phyloP scores from a whole-genome alignment of 2,329 filamentous ascomycete species.

The Trematosphaeria pertusa region DNA sequence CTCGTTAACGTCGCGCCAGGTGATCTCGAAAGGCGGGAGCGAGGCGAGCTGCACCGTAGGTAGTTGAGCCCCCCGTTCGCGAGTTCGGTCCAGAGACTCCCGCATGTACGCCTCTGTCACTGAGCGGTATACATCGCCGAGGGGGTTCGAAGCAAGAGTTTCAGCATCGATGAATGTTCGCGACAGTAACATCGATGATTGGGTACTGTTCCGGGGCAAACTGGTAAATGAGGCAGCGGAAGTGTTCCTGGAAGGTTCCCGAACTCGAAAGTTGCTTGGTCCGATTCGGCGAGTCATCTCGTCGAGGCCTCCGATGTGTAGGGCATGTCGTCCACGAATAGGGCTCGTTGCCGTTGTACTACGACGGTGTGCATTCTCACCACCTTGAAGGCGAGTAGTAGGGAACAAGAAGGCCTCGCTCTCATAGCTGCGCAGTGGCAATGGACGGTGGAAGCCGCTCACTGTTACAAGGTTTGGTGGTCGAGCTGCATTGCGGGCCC shows the following conservation, averaged over 20 bases:
- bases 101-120: slow-evolving; percentile 16
- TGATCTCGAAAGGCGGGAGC: slow-evolving; percentile 15
- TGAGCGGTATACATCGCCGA: slow-evolving; percentile 10
- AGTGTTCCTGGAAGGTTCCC: too few species aligned
- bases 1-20: slow-evolving; percentile 28
- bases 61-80: slow-evolving; percentile 16
- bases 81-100: slow-evolving; percentile 15
- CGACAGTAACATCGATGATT: too few species aligned
- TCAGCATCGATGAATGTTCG: too few species aligned
- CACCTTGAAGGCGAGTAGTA: slow-evolving; percentile 5
- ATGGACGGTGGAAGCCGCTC: slow-evolving; percentile 17
- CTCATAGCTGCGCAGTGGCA: slow-evolving; percentile 23
- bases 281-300: too few species aligned
- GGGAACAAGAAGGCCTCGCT: slow-evolving; percentile 14
- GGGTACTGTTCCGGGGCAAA: too few species aligned
- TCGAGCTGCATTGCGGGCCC: slow-evolving; percentile 8
- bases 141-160: too few species aligned
- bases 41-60: slow-evolving; percentile 7
- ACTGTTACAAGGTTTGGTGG: neutral
- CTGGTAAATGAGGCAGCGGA: too few species aligned
- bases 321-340: too few species aligned
- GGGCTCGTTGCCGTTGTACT: too few species aligned
- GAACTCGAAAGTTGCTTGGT: too few species aligned
- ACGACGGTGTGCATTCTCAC: neutral
- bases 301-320: too few species aligned